phyloP scores from a whole-genome alignment of 805 yeast genomes.

The Wickerhamomyces pijperi region DNA sequence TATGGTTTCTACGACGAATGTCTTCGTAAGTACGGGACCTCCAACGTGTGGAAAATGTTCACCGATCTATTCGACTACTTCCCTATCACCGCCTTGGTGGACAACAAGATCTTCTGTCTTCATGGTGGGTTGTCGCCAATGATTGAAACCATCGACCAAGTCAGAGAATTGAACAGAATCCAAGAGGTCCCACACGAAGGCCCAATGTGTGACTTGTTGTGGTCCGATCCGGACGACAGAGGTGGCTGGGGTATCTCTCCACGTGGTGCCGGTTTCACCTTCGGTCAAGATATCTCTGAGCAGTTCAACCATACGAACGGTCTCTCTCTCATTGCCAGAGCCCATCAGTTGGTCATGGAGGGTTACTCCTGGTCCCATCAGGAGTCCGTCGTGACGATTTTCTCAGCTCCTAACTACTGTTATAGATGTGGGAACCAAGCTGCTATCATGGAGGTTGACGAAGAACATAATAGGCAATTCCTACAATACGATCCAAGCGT shows the following conservation, averaged over 20 bases:
- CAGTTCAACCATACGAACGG: conserved; percentile 90
- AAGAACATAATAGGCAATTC: conserved; percentile 81
- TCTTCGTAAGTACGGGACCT: conserved; percentile 82
- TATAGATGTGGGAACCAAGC: conserved; percentile 98
- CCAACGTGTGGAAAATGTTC: conserved; percentile 87
- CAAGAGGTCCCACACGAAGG: conserved; percentile 98
- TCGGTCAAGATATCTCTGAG: conserved; percentile 90
- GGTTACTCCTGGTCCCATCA: conserved; percentile 94
- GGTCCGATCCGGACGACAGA: conserved; percentile 97
- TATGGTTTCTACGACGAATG: conserved; percentile 96
- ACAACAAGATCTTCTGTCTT: conserved; percentile 79
- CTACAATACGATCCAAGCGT: conserved; percentile 94
- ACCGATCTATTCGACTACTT: conserved; percentile 88
- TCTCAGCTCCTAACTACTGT: conserved; percentile 93
- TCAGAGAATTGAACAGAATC: conserved; percentile 78
- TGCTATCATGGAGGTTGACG: conserved; percentile 96
- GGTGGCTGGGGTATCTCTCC: conserved; percentile 98
- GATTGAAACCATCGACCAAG: conserved; percentile 89
- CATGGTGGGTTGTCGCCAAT: conserved; percentile 95
- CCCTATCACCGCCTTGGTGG: conserved; percentile 89
- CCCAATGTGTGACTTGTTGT: conserved; percentile 90
- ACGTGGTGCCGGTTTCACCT: conserved; percentile 97
- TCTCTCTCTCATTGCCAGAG: conserved; percentile 78
- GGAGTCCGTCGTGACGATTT: conserved; percentile 87
- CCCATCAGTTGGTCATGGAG: conserved; percentile 97